Conservation (phyloP, 164 flowering plant genomes). For the Cinnamomum micranthum region DNA sequence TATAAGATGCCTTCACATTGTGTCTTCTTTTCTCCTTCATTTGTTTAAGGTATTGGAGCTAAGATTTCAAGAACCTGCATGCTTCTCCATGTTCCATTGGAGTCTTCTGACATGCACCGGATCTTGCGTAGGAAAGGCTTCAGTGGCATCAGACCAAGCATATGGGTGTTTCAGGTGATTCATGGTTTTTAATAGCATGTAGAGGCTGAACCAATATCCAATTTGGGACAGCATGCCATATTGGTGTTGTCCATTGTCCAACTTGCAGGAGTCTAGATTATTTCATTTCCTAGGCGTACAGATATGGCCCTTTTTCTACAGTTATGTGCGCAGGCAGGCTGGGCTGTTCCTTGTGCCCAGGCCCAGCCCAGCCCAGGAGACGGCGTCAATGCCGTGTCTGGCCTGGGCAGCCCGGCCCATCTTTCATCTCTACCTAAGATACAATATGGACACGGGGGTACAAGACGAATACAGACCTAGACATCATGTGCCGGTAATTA, state of each 20-base stretch:
- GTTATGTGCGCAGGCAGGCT: too few relatives aligned
- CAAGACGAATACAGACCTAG: too few relatives aligned
- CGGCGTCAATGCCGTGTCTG: too few relatives aligned
- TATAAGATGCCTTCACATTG: background rate
- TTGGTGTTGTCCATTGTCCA: background rate
- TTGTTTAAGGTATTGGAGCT: constrained; percentile 60
- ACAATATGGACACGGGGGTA: too few relatives aligned
- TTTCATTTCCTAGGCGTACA: background rate
- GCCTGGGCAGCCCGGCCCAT: too few relatives aligned
- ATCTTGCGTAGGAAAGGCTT: constrained; percentile 50
- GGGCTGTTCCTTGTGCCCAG: too few relatives aligned
- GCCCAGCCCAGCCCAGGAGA: too few relatives aligned
- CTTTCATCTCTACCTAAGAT: too few relatives aligned
- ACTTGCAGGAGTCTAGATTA: background rate
- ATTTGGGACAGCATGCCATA: background rate
- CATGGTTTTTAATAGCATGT: background rate
- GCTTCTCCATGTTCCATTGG: constrained; percentile 58
- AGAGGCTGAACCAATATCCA: background rate
- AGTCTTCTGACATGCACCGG: constrained; percentile 41
- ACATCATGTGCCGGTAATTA: too few relatives aligned
- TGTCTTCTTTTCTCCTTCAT: background rate
- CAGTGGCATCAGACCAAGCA: constrained; percentile 65
- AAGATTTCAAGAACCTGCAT: constrained; percentile 60
- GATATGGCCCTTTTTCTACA: too few relatives aligned
- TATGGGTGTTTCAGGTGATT: constrained; percentile 80